Conservation (phyloP, 805 yeast species). For the Suhomyces sp. region DNA sequence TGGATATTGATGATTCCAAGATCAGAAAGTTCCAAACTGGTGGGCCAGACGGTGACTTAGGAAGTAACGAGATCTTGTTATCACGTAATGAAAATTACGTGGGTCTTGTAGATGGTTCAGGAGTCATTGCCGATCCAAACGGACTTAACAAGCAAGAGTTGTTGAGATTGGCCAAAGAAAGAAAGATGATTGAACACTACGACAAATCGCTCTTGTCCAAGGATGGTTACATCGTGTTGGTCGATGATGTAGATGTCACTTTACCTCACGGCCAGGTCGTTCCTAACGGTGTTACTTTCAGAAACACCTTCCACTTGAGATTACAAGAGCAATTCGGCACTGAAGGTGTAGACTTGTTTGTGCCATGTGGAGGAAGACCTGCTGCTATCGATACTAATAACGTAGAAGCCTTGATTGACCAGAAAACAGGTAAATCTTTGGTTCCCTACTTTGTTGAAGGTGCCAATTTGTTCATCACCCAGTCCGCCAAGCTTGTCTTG, state of each 20-base stretch:
- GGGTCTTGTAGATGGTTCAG: conserved; percentile 92
- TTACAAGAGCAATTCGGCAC: conserved; percentile 56
- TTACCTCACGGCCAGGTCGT: conserved; percentile 77
- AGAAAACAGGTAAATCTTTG: conserved; percentile 68
- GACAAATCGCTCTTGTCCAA: conserved; percentile 64
- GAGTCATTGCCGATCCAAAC: conserved; percentile 87
- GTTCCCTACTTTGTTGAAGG: conserved; percentile 95
- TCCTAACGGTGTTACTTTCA: conserved; percentile 81
- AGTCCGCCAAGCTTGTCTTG: conserved; percentile 81
- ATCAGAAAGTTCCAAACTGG: conserved; percentile 92
- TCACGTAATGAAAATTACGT: conserved; percentile 82
- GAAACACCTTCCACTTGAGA: conserved; percentile 85
- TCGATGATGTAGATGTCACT: conserved; percentile 76
- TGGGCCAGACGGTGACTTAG: conserved; percentile 98
- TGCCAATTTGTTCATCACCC: conserved; percentile 93
- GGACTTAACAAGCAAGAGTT: conserved; percentile 84
- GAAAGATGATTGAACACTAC: conserved; percentile 70
- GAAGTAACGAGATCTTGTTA: conserved; percentile 88
- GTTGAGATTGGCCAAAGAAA: conserved; percentile 67
- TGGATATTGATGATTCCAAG: conserved; percentile 53
- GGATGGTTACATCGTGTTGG: conserved; percentile 77
- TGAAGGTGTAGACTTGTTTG: conserved; percentile 77
- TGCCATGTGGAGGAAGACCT: conserved; percentile 99
- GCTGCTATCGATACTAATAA: conserved; percentile 88
- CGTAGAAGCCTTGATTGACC: conserved; percentile 67